phyloP scores from a whole-genome alignment of 345 rosid genomes.

The Syzygium grande region DNA sequence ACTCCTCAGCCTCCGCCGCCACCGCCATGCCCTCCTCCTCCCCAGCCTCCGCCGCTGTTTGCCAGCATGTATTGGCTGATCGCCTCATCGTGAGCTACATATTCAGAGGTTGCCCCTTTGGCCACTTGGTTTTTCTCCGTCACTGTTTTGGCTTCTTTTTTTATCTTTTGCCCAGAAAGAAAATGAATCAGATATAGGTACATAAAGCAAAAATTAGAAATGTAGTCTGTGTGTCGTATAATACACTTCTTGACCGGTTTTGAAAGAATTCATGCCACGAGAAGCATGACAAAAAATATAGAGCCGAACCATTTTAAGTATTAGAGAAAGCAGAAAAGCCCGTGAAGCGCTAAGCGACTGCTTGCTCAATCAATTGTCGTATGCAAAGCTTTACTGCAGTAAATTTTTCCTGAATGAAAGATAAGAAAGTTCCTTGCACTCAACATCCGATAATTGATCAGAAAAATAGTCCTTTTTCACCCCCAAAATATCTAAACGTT shows the following conservation, averaged over 20 bases:
- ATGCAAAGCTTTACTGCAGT: background rate
- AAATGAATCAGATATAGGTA: background rate
- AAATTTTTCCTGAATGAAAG: background rate
- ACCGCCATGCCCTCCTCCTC: background rate
- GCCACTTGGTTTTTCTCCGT: background rate
- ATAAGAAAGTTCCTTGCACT: background rate
- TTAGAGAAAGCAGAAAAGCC: background rate
- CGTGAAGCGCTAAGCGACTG: background rate
- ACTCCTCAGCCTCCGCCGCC: background rate
- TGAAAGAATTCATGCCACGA: background rate
- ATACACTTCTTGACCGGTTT: background rate
- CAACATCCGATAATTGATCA: background rate
- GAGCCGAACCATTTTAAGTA: background rate
- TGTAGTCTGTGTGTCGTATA: background rate
- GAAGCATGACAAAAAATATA: background rate
- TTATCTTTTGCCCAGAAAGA: background rate
- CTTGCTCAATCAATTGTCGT: background rate
- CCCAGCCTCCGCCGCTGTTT: background rate
- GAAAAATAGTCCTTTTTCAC: background rate
- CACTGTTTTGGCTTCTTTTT: background rate
- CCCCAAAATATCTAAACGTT: background rate
- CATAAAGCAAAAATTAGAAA: background rate
- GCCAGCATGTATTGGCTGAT: background rate
- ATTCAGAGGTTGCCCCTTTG: background rate
- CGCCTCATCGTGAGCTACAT: background rate